phyloP scores from a whole-genome alignment of 495 filamentous ascomycete species.

The Lichenothelia convexa region DNA sequence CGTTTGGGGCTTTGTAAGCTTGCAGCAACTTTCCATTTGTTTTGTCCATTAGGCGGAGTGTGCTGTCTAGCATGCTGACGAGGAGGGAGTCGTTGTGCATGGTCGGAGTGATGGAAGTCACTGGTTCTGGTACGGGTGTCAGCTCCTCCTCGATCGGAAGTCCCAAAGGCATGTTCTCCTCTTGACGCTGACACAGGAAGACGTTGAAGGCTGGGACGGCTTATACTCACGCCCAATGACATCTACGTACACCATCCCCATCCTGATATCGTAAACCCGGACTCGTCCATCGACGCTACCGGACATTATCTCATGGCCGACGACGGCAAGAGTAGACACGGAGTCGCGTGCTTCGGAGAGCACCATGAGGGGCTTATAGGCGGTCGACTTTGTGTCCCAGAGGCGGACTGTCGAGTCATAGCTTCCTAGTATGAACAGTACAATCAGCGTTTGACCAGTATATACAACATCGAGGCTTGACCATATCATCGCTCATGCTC shows the following conservation, averaged over 20 bases:
- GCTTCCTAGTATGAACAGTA: constrained; percentile 36
- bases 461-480: no score
- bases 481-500: no score
- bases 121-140: constrained; percentile 16
- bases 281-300: constrained; percentile 80
- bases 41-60: constrained; percentile 67
- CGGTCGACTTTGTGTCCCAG: constrained; percentile 57
- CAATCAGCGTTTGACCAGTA: no score
- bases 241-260: constrained; percentile 57
- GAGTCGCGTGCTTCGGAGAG: constrained; percentile 64
- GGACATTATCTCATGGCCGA: constrained; percentile 37
- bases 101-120: constrained; percentile 53
- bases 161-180: neutral
- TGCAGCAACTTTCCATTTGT: constrained; percentile 50
- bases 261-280: constrained; percentile 72
- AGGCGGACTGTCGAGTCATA: constrained; percentile 68
- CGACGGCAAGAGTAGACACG: constrained; percentile 41
- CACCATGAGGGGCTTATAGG: constrained; percentile 54
- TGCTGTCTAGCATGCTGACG: constrained; percentile 57
- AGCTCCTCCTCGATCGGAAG: no score
- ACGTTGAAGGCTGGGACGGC: neutral
- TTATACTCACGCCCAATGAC: constrained; percentile 34
- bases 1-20: no score
- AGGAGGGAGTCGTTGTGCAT: constrained; percentile 55
- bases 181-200: neutral